phyloP scores from a whole-genome alignment of 2,329 filamentous ascomycete genomes.

The Claviceps maximensis region DNA sequence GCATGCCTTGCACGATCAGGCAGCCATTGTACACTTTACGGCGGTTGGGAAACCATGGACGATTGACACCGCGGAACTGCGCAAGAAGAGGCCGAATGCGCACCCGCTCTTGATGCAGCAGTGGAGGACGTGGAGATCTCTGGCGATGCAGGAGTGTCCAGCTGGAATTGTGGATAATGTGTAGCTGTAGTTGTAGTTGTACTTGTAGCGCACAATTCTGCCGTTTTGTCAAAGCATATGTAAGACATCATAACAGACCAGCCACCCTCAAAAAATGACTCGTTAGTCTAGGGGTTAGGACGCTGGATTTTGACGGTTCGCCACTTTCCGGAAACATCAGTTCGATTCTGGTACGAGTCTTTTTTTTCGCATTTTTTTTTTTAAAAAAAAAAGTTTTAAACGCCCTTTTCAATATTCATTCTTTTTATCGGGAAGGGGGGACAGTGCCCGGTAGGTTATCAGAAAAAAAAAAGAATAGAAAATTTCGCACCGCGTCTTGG shows the following conservation, averaged over 20 bases:
- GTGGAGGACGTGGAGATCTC: constrained; percentile 8
- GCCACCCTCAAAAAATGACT: neutral
- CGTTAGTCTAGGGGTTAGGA: constrained; percentile 14
- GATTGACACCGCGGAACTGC: neutral
- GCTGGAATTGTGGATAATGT: neutral
- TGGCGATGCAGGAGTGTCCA: constrained; percentile 7
- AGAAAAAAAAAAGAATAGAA: too few relatives aligned
- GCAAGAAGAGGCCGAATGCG: neutral
- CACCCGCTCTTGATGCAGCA: constrained; percentile 8
- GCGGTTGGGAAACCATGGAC: constrained; percentile 9
- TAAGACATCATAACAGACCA: accelerated
- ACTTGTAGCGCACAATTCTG: too few relatives aligned
- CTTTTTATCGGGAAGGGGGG: too few relatives aligned
- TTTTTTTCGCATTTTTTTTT: neutral
- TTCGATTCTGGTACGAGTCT: constrained; percentile 8
- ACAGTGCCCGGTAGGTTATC: too few relatives aligned
- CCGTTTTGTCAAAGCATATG: neutral
- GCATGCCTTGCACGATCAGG: constrained; percentile 8
- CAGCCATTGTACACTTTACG: constrained; percentile 8
- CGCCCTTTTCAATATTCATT: neutral
- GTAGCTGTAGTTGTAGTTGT: too few relatives aligned
- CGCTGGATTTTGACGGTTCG: constrained; percentile 11
- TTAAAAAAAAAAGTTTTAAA: too few relatives aligned
- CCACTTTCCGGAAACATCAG: constrained; percentile 10
- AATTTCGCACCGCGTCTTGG: too few relatives aligned